phyloP scores from a whole-genome alignment of 352 stramenopile genomes.

The Chrysophaeum taylorii region DNA sequence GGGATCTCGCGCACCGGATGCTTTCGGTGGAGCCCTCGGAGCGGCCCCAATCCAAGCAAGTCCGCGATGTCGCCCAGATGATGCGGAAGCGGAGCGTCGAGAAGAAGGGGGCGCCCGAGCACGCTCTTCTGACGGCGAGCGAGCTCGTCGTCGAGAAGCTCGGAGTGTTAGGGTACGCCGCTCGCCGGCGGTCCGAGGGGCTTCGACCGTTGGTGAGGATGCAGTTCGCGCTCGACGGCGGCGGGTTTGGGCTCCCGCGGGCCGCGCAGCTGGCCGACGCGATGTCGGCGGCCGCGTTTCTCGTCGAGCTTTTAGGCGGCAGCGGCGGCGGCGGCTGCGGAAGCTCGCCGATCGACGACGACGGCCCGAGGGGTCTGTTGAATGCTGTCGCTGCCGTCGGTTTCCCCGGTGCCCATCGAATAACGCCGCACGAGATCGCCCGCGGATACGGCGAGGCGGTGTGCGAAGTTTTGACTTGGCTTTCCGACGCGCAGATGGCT shows the following conservation, averaged over 20 bases:
- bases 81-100: slow-evolving; percentile 6
- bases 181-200: neutral
- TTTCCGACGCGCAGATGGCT: slow-evolving; percentile 7
- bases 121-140: neutral
- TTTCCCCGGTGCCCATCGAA: neutral
- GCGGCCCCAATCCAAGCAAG: slow-evolving; percentile 24
- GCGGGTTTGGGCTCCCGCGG: neutral
- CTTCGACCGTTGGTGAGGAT: neutral
- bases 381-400: neutral
- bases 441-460: neutral
- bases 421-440: neutral
- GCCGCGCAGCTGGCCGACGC: neutral
- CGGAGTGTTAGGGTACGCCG: neutral
- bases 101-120: neutral
- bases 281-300: neutral
- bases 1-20: slow-evolving; percentile 25
- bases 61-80: neutral
- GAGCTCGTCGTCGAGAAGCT: neutral
- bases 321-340: neutral
- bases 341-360: too few relatives aligned
- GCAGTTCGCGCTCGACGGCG: slow-evolving; percentile 6
- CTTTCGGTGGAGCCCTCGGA: slow-evolving; percentile 26
- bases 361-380: neutral
- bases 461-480: neutral
- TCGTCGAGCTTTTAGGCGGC: neutral